Base-by-base conservation (phyloP, 1,284 basidiomycete genomes). In the Xanthoconium separans region DNA sequence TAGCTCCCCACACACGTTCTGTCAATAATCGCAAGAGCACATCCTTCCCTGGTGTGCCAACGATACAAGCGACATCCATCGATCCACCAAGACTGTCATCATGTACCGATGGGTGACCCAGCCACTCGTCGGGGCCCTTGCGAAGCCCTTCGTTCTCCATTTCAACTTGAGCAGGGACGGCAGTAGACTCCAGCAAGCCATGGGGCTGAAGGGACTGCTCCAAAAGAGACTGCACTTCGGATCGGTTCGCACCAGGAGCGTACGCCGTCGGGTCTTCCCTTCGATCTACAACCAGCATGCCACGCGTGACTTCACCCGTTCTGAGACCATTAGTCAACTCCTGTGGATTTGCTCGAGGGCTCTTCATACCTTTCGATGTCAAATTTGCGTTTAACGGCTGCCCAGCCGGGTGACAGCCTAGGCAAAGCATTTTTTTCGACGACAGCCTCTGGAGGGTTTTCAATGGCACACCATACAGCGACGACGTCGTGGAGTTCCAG, bases 401-500 rank as follows among this genome's bases (percentile, higher is more conserved):
- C 65, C 89, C 89, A 91, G 22, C 82, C 81, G 3, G 66, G 48
- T 10, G 69, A 68, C 24, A 83, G 58, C 16, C 53, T 57, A 37
- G 72, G 68, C 47, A 66, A 51, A 40, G 52, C 58, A 30, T 57
- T 54, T 12, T 56, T 59, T 31, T 60, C 43, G 44, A 63, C 63
- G 41, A 69, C 58, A 12, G 53, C 30, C 29, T 71, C 65, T 8
- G 85, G 84, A 13, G 85, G 85, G 58, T 87, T 84, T 53, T 79
- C 75, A 16, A 89, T 82, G 1, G 87, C 86, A 65, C 82, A 90
- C 87, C 88, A 93, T n/a, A 93, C 79, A 4, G 89, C 85, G 13
- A 83, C 82, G 48, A 91, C 85, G 62, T 93, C 91, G 59, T 93
- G 91, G 61, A 95, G 79, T 72, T 93, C 90, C 83, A 94, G 83